These are phyloP conservation scores for Schizochytrium sp. DNA, from an alignment of 108 stramenopile species.

Conservation along the genomic window DNA sequence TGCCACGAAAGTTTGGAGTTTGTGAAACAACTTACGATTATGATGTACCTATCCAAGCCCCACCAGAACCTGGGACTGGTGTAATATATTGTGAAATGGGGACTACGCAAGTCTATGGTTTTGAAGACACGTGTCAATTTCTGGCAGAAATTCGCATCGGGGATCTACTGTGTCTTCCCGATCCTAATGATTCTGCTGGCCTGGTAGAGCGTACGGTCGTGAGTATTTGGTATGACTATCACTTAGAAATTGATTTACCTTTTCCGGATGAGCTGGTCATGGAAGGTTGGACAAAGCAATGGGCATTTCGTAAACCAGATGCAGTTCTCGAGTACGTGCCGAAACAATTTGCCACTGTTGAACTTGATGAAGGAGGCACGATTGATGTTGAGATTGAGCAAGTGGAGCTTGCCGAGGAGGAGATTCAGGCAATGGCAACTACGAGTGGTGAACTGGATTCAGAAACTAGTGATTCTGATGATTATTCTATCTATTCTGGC, in stretches of 20 bases:
- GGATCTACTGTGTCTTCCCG: constrained; percentile 18
- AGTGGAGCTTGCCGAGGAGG: constrained; percentile 33
- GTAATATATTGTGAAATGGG: constrained; percentile 41
- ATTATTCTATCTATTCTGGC: background rate
- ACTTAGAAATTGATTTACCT: background rate
- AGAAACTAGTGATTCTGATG: background rate
- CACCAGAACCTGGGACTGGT: constrained; percentile 24
- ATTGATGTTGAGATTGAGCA: background rate
- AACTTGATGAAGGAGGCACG: constrained; percentile 24
- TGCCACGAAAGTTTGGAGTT: background rate
- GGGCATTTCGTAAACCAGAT: constrained; percentile 51
- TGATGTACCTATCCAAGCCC: background rate
- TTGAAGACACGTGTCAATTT: constrained; percentile 9
- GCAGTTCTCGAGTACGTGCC: constrained; percentile 26
- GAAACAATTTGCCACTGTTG: background rate
- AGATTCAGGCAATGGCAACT: background rate
- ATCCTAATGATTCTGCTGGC: background rate
- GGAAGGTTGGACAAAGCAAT: constrained; percentile 39
- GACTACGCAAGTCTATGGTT: background rate
- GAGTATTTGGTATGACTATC: constrained; percentile 33
- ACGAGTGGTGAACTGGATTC: background rate
- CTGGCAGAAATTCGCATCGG: constrained; percentile 23
- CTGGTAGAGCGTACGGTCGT: background rate
- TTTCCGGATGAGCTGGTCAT: background rate
- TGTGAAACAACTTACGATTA: constrained; percentile 17